Conservation (phyloP, 2,329 filamentous ascomycete genomes). For the Periconia digitata region DNA sequence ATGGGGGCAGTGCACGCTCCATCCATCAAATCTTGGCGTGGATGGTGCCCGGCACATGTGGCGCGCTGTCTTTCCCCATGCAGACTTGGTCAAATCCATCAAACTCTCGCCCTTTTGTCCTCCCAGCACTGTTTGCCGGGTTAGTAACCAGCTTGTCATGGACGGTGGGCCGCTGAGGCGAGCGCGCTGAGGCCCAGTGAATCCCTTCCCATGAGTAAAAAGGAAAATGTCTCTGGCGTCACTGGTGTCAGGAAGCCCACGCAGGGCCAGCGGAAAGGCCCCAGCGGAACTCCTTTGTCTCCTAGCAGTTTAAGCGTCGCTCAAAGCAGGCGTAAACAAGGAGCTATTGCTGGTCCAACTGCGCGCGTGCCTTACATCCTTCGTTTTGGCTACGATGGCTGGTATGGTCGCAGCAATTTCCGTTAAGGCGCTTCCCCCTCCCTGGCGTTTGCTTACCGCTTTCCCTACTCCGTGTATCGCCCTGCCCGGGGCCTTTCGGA, state of each 20-base stretch:
- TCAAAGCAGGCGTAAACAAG: constrained; percentile 17
- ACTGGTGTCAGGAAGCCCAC: constrained; percentile 19
- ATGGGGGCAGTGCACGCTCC: constrained; percentile 1
- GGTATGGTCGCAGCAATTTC: constrained; percentile 25
- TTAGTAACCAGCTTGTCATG: constrained; percentile 2
- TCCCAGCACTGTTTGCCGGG: constrained; percentile 2
- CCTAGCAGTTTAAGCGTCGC: constrained; percentile 24
- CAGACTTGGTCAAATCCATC: constrained; percentile 7
- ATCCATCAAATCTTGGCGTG: constrained; percentile 2
- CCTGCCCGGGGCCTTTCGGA: constrained; percentile 7
- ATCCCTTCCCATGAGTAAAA: background rate
- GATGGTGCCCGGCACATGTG: constrained; percentile 12
- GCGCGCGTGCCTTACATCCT: constrained; percentile 22
- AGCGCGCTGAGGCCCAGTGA: constrained; percentile 13
- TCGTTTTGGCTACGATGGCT: constrained; percentile 15
- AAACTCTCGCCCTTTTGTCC: constrained; percentile 4
- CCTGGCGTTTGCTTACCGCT: constrained; percentile 12
- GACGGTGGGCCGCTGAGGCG: constrained; percentile 15
- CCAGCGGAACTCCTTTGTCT: constrained; percentile 23
- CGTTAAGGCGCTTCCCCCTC: constrained; percentile 18
- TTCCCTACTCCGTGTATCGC: constrained; percentile 16
- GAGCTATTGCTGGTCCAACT: constrained; percentile 11
- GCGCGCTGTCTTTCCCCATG: constrained; percentile 18
- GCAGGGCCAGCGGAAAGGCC: constrained; percentile 20
- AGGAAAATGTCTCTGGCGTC: background rate